Conservation (phyloP, 2,329 filamentous ascomycete species). For the Talaromyces piceae region DNA sequence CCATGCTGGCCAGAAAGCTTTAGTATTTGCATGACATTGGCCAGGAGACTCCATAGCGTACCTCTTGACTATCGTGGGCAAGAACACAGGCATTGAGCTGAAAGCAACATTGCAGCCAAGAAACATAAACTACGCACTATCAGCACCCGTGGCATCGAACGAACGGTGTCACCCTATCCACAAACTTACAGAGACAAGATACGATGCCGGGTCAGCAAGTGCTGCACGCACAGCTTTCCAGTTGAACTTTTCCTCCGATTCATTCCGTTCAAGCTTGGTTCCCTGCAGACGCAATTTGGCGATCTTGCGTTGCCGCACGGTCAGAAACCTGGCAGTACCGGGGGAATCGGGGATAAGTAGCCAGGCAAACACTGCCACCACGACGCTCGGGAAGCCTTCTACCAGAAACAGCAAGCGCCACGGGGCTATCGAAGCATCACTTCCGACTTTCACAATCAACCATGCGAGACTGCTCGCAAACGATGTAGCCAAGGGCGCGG, state of each 20-base stretch:
- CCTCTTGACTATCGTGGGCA: conserved; percentile 69
- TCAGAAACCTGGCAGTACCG: conserved; percentile 56
- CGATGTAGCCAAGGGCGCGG: conserved; percentile 53
- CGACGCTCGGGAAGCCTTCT: conserved; percentile 75
- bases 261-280: conserved; percentile 36
- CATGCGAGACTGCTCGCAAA: conserved; percentile 72
- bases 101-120: conserved; percentile 85
- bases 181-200: conserved; percentile 56
- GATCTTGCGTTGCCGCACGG: conserved; percentile 57
- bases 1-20: conserved; percentile 51
- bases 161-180: background rate
- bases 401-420: conserved; percentile 82
- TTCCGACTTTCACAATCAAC: conserved; percentile 64
- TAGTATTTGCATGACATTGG: no score
- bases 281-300: conserved; percentile 60
- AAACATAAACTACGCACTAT: conserved; percentile 56
- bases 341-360: conserved; percentile 69
- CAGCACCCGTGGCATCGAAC: no score
- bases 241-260: conserved; percentile 38
- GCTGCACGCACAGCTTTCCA: conserved; percentile 52
- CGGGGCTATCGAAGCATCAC: conserved; percentile 60
- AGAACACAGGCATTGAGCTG: conserved; percentile 77
- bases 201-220: conserved; percentile 60
- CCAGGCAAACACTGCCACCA: conserved; percentile 69
- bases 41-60: no score